A percentile compares a stretch with the other conserved stretches of the same genome.
Conservation (phyloP, 1,139 yeast species). For the Pichia sp. region DNA sequence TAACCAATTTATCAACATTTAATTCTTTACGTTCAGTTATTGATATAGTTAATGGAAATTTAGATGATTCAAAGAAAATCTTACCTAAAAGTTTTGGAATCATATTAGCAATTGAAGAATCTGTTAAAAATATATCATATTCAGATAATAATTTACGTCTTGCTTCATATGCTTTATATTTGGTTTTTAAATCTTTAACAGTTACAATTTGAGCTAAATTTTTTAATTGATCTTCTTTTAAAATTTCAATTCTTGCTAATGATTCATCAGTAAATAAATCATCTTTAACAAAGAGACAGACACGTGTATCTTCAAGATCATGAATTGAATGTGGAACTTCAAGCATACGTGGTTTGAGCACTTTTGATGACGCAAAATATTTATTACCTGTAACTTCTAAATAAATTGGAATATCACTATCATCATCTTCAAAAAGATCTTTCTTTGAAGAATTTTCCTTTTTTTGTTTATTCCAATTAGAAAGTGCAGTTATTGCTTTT, state of each 20-base stretch:
- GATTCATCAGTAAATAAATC: slow-evolving; percentile 53
- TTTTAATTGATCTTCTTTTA: slow-evolving; percentile 39
- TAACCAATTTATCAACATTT: slow-evolving; percentile 49
- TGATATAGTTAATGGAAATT: slow-evolving; percentile 69
- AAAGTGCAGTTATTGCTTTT: slow-evolving; percentile 50
- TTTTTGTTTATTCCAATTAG: slow-evolving; percentile 37
- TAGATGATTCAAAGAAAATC: slow-evolving; percentile 56
- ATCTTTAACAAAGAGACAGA: slow-evolving; percentile 75
- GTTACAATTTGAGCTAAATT: slow-evolving; percentile 45
- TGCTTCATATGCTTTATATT: slow-evolving; percentile 62
- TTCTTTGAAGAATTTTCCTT: slow-evolving; percentile 31
- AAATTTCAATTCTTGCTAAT: slow-evolving; percentile 50
- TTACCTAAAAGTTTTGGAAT: slow-evolving; percentile 83
- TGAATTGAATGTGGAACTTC: slow-evolving; percentile 46
- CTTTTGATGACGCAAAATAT: slow-evolving; percentile 55
- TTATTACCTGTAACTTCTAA: slow-evolving; percentile 62
- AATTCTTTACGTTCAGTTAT: slow-evolving; percentile 31
- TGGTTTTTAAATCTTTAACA: slow-evolving; percentile 55
- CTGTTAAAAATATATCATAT: slow-evolving; percentile 74
- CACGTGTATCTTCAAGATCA: slow-evolving; percentile 43
- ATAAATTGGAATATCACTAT: slow-evolving; percentile 42
- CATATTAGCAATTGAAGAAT: slow-evolving; percentile 72
- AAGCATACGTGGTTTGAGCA: slow-evolving; percentile 68
- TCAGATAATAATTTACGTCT: slow-evolving; percentile 56
- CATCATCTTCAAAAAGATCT: slow-evolving; percentile 46